phyloP scores from a whole-genome alignment of 2,329 filamentous ascomycete genomes.

The Periconia digitata region DNA sequence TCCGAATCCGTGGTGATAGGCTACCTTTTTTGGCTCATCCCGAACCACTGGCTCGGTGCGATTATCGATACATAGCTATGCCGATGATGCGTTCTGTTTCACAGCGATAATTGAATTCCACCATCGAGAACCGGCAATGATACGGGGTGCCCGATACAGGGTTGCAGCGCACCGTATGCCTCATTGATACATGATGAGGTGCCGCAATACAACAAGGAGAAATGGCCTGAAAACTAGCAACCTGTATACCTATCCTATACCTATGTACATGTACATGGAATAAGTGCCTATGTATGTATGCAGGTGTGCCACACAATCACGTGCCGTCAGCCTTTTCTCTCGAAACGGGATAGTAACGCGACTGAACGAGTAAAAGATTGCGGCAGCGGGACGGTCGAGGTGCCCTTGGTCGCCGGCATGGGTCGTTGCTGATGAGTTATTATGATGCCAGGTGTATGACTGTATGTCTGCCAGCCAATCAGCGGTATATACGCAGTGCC shows the following conservation, averaged over 20 bases:
- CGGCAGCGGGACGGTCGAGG: neutral
- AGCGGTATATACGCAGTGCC: too few relatives aligned
- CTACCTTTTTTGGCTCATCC: neutral
- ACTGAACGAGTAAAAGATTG: neutral
- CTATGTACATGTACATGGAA: too few relatives aligned
- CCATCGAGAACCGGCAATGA: neutral
- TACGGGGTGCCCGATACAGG: neutral
- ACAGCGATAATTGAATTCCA: constrained; percentile 5
- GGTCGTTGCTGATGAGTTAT: neutral
- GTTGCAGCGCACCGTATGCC: neutral
- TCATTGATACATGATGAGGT: too few relatives aligned
- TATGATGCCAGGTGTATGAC: neutral
- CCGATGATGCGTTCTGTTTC: neutral
- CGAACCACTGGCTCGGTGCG: neutral
- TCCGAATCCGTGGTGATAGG: too few relatives aligned
- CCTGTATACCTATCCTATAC: too few relatives aligned
- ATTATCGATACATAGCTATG: too few relatives aligned
- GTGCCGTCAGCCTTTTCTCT: neutral
- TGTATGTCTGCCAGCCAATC: too few relatives aligned
- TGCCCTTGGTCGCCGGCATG: neutral
- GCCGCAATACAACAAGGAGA: too few relatives aligned
- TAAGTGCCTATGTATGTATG: too few relatives aligned
- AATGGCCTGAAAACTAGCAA: too few relatives aligned
- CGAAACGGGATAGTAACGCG: neutral
- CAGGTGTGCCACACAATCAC: neutral